Evolutionary conservation across 768 basidiomycete species (phyloP), one percentile per base, ranked within the genome.

Genomic region (Tephrocybe sp.): DNA sequence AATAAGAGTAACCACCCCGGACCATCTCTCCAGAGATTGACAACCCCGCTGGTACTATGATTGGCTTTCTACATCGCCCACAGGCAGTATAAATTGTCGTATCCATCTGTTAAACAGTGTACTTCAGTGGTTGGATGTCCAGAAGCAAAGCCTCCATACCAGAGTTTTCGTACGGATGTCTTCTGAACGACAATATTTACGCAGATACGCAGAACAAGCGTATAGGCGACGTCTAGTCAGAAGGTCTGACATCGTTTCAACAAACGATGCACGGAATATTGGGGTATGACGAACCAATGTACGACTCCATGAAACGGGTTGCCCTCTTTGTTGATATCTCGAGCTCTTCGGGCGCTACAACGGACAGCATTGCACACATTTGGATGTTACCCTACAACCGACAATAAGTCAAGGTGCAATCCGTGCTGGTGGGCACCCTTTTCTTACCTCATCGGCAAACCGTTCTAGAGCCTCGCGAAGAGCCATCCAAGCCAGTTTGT

Each of bases 61-160:
- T 68, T 1, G 87, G 75, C 58, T 88, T 91, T 14, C 79, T 75
- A 62, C 90, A 93, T 34, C 73, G 78, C 14, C 79, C 83, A 53
- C 90, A 93, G 2, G 79, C 68, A 0, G 85, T 83, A 58, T 91
- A 84, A 26, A 93, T 79, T 2, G 78, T 78, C 0, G 90, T 91
- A 50, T 88, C 83, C 3, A 88, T 62, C 88, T 91, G 47, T 6
- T n/a, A n/a, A 42, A 18, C 15, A n/a, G 11, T 43, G 21, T 32
- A 52, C 23, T 38, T 14, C 32, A 39, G 7, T 23, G n/a, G 17
- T 26, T 21, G 24, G 23, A 51, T 33, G n/a, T 36, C 18, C 4
- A 17, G 4, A 51, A 30, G n/a, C 38, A 33, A 17, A 1, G 24
- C 17, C 51, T 74, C 34, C 64, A 12, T 54, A 88, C 88, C 60